Percentiles rank a stretch among this genome's conserved stretches.
Conservation (phyloP, 768 basidiomycete genomes). For the Amylocystis lapponica region DNA sequence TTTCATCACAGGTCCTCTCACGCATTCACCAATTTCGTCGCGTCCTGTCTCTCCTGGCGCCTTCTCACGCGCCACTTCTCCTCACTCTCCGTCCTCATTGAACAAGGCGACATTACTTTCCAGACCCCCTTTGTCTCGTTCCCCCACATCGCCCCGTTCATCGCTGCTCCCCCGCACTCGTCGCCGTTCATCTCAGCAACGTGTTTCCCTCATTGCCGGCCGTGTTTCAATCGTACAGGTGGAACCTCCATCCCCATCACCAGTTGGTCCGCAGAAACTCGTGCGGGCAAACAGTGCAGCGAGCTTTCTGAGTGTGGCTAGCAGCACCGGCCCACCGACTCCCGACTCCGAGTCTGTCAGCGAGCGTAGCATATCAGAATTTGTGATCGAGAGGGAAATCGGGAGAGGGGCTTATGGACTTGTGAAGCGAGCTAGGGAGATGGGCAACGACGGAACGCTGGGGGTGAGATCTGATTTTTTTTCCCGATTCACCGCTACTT, state of each 20-base stretch:
- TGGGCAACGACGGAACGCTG: constrained; percentile 63
- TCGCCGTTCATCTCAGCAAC: constrained; percentile 76
- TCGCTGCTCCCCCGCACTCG: constrained; percentile 57
- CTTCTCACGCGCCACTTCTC: constrained; percentile 17
- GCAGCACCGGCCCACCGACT: constrained; percentile 60
- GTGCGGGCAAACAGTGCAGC: constrained; percentile 58
- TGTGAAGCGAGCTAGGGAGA: constrained; percentile 85
- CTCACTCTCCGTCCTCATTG: constrained; percentile 21
- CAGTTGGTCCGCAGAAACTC: constrained; percentile 54
- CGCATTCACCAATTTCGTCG: constrained; percentile 21
- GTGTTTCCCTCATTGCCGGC: constrained; percentile 79
- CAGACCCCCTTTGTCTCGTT: constrained; percentile 28
- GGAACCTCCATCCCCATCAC: constrained; percentile 65
- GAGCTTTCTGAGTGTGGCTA: constrained; percentile 54
- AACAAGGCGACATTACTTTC: constrained; percentile 15
- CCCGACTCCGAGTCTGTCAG: constrained; percentile 40
- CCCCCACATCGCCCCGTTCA: constrained; percentile 31
- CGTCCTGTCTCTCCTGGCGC: constrained; percentile 21
- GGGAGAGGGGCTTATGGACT: constrained; percentile 94
- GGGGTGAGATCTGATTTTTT: constrained; percentile 55
- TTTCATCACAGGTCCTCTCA: constrained; percentile 17
- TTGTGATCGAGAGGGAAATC: constrained; percentile 80
- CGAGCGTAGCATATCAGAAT: constrained; percentile 76
- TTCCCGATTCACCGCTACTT: constrained; percentile 6
- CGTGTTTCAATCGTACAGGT: constrained; percentile 73